These are phyloP conservation scores for Apiospora marii DNA, from an alignment of 2,329 filamentous ascomycete genomes.

Conservation along the genomic window DNA sequence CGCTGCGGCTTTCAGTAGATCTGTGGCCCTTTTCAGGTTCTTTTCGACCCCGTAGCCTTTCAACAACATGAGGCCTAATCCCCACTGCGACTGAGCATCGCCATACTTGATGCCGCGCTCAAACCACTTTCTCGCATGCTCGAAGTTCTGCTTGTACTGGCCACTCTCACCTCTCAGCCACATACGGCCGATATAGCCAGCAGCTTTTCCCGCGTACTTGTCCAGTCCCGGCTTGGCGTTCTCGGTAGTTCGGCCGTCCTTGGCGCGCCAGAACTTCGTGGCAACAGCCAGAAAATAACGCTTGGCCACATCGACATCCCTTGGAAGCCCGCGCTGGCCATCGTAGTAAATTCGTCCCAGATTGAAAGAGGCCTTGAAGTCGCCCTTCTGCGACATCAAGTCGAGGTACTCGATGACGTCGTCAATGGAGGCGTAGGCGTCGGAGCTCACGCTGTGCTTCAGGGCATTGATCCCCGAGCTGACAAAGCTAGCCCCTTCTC, in stretches of 20 bases:
- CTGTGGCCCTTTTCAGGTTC: slow-evolving; percentile 75
- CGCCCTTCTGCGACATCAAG: slow-evolving; percentile 87
- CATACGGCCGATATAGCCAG: slow-evolving; percentile 88
- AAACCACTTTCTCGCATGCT: slow-evolving; percentile 83
- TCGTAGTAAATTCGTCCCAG: slow-evolving; percentile 90
- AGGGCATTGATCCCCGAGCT: slow-evolving; percentile 86
- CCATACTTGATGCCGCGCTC: slow-evolving; percentile 77
- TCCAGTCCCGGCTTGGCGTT: slow-evolving; percentile 76
- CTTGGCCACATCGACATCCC: slow-evolving; percentile 76
- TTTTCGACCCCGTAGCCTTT: slow-evolving; percentile 74
- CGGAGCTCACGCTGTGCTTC: slow-evolving; percentile 75
- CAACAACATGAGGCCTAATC: slow-evolving; percentile 83
- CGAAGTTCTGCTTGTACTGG: slow-evolving; percentile 74
- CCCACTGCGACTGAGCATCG: slow-evolving; percentile 85
- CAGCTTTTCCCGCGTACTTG: slow-evolving; percentile 81
- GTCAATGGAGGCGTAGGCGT: slow-evolving; percentile 85
- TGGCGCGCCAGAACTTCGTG: slow-evolving; percentile 77
- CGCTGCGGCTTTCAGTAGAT: slow-evolving; percentile 79
- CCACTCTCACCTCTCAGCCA: slow-evolving; percentile 85
- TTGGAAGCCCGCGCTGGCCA: slow-evolving; percentile 76
- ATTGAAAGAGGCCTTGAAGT: slow-evolving; percentile 86
- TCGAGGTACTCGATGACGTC: slow-evolving; percentile 96
- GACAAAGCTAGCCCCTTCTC: slow-evolving; percentile 89
- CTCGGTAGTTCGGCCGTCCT: slow-evolving; percentile 76
- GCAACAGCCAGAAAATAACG: slow-evolving; percentile 84